Evolutionary conservation across 305 asterid genomes (phyloP), one percentile per base, ranked within the genome.

Genomic region (Fraxinus sp.): DNA sequence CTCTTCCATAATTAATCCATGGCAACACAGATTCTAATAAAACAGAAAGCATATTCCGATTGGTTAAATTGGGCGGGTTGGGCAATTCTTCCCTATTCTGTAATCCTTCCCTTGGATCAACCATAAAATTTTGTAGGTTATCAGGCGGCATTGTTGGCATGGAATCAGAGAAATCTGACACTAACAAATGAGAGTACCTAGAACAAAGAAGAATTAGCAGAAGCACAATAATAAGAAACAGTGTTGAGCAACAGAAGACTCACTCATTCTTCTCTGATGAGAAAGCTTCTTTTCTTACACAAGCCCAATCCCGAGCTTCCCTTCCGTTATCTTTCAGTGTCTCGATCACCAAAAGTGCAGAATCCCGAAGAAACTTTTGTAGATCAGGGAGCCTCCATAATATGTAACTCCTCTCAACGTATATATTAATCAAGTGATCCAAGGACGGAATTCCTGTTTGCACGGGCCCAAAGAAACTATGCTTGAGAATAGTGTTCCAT

Each of bases 301-400:
- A 96, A 22, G 86, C 92, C 97, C 97, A 94, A 91, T 96, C 97
- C 78, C 59, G 84, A 41, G 90, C 93, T 41, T 91, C 93, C 72
- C 81, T 82, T 79, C 84, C 92, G 30, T 90, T 88, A 83, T 89
- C 86, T 79, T 91, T 90, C 85, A 90, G 82, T 79, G 78, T 84
- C 72, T 85, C 92, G 77, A 92, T 89, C 81, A 92, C 95, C 72
- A 82, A 80, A 73, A 88, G 84, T 72, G 98, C 97, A 4, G 98
- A 90, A 76, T 92, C 94, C 77, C 88, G 86, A 20, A 96, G 92
- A 76, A 93, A 78, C 82, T 91, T 96, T 84, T 96, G 99, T 80
- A 96, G 89, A 85, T 91, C 97, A 77, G 98, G 99, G 62, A 96
- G 97, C 91, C 99, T 92, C 99, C 98, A 96, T 81, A 96, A 80